A percentile compares a stretch with the other conserved stretches of the same genome.
These are phyloP conservation scores for Eucalyptus lansdowneana DNA, from an alignment of 345 rosid genomes.

Conservation along the genomic window DNA sequence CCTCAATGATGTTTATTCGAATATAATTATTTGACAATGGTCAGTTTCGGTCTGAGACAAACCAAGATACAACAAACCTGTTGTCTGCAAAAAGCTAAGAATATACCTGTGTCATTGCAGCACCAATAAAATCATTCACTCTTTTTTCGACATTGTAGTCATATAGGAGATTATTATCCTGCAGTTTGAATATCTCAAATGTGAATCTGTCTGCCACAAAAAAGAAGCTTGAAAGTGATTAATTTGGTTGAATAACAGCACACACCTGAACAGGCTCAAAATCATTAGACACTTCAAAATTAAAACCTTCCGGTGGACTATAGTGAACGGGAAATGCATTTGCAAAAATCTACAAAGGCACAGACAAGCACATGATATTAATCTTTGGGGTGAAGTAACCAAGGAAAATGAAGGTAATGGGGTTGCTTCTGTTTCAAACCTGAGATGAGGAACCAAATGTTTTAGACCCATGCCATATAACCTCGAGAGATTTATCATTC, in stretches of 20 bases:
- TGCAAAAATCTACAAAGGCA: slow-evolving; percentile 50
- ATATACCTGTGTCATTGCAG: slow-evolving; percentile 57
- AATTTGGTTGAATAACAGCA: neutral
- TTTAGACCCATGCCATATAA: slow-evolving; percentile 81
- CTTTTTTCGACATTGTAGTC: slow-evolving; percentile 53
- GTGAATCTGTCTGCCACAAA: neutral
- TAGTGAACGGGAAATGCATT: slow-evolving; percentile 66
- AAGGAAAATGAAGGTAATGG: neutral
- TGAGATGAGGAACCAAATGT: slow-evolving; percentile 77
- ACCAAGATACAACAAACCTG: neutral
- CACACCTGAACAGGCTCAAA: slow-evolving; percentile 61
- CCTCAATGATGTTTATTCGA: neutral
- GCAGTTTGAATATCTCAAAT: neutral
- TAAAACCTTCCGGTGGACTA: slow-evolving; percentile 68
- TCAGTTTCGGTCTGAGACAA: neutral
- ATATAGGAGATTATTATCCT: slow-evolving; percentile 51
- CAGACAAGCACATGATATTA: neutral
- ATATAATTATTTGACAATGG: neutral
- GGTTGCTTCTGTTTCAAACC: slow-evolving; percentile 14
- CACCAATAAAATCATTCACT: slow-evolving; percentile 46
- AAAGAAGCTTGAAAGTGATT: neutral
- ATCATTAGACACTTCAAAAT: slow-evolving; percentile 46
- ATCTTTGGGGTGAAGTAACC: neutral
- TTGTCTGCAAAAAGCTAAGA: neutral
- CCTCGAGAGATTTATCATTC: slow-evolving; percentile 57